Percentiles rank a stretch among this genome's conserved stretches.
phyloP scores from a whole-genome alignment of 1,284 basidiomycete genomes.

The Sphagnurus paluster region DNA sequence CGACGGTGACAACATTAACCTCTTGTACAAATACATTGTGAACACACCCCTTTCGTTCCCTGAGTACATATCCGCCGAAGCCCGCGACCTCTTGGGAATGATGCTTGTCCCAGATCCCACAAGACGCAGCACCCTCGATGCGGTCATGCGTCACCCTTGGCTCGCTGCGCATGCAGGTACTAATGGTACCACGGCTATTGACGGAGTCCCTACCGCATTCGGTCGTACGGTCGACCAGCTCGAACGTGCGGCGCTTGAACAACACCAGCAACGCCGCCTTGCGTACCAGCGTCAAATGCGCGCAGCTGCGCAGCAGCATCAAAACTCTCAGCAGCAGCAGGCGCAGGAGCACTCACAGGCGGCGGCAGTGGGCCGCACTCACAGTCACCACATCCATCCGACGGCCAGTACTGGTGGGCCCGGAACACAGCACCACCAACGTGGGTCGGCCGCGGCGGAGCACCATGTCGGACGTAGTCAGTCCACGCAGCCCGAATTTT shows the following conservation, averaged over 20 bases:
- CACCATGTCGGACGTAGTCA: conserved; percentile 29
- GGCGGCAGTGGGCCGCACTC: conserved; percentile 20
- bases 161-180: conserved; percentile 60
- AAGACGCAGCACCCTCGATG: conserved; percentile 70
- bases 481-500: conserved; percentile 37
- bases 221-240: conserved; percentile 74
- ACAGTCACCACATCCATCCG: conserved; percentile 48
- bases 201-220: conserved; percentile 48
- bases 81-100: conserved; percentile 60
- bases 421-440: background rate
- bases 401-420: conserved; percentile 2
- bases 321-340: too few relatives aligned
- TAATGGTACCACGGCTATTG: conserved; percentile 24
- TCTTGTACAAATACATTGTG: conserved; percentile 99
- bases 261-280: conserved; percentile 80
- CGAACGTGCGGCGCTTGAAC: conserved; percentile 79
- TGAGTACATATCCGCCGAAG: conserved; percentile 84
- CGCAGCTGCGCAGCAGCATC: conserved; percentile 39
- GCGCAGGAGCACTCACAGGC: conserved; percentile 17
- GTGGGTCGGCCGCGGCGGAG: conserved; percentile 25
- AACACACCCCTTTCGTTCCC: conserved; percentile 94
- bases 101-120: conserved; percentile 93
- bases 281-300: conserved; percentile 78
- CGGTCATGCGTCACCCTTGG: conserved; percentile 87
- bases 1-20: conserved; percentile 99